Conservation (phyloP, 2,329 filamentous ascomycete species). For the Rutstroemia sp. region DNA sequence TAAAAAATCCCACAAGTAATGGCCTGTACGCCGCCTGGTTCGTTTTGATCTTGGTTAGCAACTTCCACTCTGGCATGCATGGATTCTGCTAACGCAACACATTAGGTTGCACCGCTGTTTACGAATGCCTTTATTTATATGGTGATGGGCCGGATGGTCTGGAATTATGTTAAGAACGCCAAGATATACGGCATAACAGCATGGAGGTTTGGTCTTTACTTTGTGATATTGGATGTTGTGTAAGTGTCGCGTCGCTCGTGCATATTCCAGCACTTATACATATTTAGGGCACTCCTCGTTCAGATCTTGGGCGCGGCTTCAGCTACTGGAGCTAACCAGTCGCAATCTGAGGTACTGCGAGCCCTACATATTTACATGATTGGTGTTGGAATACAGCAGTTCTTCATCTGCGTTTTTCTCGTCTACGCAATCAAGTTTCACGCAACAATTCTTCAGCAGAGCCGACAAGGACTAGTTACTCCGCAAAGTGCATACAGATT, state of each 20-base stretch:
- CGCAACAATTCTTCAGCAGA: constrained; percentile 6
- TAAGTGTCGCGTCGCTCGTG: constrained; percentile 9
- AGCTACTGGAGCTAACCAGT: constrained; percentile 31
- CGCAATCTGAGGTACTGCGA: constrained; percentile 16
- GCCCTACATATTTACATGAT: constrained; percentile 21
- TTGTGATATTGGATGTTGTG: constrained; percentile 25
- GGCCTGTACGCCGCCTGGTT: constrained; percentile 16
- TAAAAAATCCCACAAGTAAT: constrained; percentile 26
- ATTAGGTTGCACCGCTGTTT: constrained; percentile 19
- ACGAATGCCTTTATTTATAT: constrained; percentile 27
- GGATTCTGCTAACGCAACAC: not conserved
- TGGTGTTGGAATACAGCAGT: constrained; percentile 20
- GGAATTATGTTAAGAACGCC: constrained; percentile 18
- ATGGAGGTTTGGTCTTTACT: constrained; percentile 19
- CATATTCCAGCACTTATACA: not conserved
- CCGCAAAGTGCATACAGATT: constrained; percentile 10
- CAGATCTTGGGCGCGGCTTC: constrained; percentile 16
- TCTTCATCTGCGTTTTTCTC: constrained; percentile 20
- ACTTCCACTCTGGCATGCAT: not conserved
- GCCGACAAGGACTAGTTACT: not conserved
- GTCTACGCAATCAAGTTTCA: constrained; percentile 16
- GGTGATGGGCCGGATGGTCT: constrained; percentile 25
- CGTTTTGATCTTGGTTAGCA: constrained; percentile 16
- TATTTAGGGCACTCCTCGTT: constrained; percentile 19
- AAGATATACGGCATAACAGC: constrained; percentile 19